A percentile compares a stretch with the other conserved stretches of the same genome.
These are phyloP conservation scores for Moricandia moricandioides DNA, from an alignment of 345 rosid species.

Conservation along the genomic window DNA sequence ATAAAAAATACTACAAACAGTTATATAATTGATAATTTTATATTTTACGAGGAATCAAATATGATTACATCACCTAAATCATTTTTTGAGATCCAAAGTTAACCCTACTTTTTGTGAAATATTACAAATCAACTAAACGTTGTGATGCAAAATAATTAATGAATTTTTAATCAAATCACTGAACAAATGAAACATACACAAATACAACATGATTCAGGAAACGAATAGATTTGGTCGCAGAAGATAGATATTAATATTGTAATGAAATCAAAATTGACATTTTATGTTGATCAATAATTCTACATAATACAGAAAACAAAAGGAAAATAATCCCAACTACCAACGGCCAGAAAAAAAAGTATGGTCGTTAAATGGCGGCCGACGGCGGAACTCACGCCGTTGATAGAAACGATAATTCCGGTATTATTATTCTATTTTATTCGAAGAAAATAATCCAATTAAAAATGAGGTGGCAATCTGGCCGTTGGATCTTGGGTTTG, in stretches of 20 bases:
- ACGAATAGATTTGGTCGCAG: not conserved
- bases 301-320: not conserved
- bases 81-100: too few species aligned
- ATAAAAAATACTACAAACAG: too few species aligned
- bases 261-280: conserved; percentile 1
- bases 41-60: too few species aligned
- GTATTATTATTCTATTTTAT: not conserved
- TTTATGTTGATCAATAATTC: not conserved
- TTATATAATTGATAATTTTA: too few species aligned
- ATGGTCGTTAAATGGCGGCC: conserved; percentile 24
- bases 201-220: not conserved
- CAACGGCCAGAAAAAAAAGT: not conserved
- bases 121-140: too few species aligned
- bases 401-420: not conserved
- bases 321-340: conserved; percentile 19
- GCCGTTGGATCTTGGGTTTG: not conserved
- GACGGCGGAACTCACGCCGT: conserved; percentile 36
- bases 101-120: too few species aligned
- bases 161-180: too few species aligned
- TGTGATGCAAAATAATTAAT: too few species aligned
- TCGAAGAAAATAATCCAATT: not conserved
- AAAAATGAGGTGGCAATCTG: conserved; percentile 15
- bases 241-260: not conserved
- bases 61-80: too few species aligned
- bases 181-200: too few species aligned